phyloP scores from a whole-genome alignment of 2,329 filamentous ascomycete species.

The Claviceps maximensis region DNA sequence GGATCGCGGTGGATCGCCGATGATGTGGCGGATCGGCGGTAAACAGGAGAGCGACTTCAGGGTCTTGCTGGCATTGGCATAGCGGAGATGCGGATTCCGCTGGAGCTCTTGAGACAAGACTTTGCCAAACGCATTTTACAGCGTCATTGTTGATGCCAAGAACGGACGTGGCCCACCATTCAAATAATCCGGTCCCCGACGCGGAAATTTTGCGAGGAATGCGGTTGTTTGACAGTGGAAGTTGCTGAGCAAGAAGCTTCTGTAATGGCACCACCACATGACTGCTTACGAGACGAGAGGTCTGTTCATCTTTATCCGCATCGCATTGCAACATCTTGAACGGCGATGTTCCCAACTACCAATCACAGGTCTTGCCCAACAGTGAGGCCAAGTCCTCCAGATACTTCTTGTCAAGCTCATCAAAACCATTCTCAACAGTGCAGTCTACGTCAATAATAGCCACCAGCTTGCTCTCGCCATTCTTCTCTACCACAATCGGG shows the following conservation, averaged over 20 bases:
- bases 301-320: not conserved
- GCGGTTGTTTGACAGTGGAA: not conserved
- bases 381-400: constrained; percentile 54
- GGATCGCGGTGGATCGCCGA: not conserved
- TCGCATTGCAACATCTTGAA: not conserved
- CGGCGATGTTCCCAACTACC: constrained; percentile 25
- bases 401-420: constrained; percentile 49
- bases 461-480: constrained; percentile 35
- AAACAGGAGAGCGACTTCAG: not conserved
- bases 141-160: not conserved
- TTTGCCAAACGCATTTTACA: not conserved
- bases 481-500: constrained; percentile 39
- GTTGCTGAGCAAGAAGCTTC: not conserved
- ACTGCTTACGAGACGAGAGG: not conserved
- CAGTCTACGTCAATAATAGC: constrained; percentile 76
- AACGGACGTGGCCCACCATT: not conserved
- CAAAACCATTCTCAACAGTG: constrained; percentile 51
- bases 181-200: not conserved
- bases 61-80: not conserved
- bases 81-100: not conserved
- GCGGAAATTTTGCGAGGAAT: not conserved
- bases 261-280: not conserved
- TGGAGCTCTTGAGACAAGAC: not conserved
- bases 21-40: not conserved
- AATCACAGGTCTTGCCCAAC: constrained; percentile 50